Conservation (phyloP, 106 monocot species). For the Ottelia alismoides region DNA sequence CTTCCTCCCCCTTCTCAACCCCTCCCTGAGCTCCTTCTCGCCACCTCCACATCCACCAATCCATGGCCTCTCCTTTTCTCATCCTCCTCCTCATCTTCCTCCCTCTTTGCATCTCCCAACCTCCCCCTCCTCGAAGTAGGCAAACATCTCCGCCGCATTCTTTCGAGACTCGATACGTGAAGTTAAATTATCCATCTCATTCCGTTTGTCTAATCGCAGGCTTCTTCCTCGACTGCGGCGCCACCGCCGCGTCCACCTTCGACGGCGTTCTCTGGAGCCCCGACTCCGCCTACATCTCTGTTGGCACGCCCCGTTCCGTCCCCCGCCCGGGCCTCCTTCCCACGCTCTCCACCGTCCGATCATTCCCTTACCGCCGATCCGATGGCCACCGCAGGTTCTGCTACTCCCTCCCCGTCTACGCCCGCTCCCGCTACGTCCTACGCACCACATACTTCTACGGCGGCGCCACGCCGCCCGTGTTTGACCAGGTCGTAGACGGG, state of each 20-base stretch:
- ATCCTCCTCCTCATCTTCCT: conserved; percentile 1
- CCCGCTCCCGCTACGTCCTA: conserved; percentile 49
- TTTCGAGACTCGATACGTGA: too few species aligned
- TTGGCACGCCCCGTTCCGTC: conserved; percentile 25
- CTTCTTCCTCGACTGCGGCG: conserved; percentile 52
- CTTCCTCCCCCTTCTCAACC: neutral
- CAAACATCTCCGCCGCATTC: too few species aligned
- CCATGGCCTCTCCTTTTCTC: neutral
- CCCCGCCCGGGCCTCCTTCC: conserved; percentile 30
- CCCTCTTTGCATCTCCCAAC: neutral
- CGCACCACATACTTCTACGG: conserved; percentile 78
- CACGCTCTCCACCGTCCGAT: conserved; percentile 55
- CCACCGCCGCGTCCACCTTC: conserved; percentile 1
- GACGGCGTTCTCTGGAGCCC: conserved; percentile 33
- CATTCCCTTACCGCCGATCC: conserved; percentile 36
- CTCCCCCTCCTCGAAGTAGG: neutral
- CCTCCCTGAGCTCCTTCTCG: neutral
- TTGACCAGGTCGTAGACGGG: conserved; percentile 75
- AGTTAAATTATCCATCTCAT: too few species aligned
- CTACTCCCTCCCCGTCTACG: conserved; percentile 36
- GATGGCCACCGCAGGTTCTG: conserved; percentile 53
- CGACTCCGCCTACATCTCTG: conserved; percentile 32
- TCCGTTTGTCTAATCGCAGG: too few species aligned
- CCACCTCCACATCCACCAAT: too few species aligned
- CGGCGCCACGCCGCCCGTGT: conserved; percentile 47